Evolutionary conservation across 2,329 filamentous ascomycete genomes (phyloP), one percentile per base, ranked within the genome.

Genomic region (Paecilomyces variotii): DNA sequence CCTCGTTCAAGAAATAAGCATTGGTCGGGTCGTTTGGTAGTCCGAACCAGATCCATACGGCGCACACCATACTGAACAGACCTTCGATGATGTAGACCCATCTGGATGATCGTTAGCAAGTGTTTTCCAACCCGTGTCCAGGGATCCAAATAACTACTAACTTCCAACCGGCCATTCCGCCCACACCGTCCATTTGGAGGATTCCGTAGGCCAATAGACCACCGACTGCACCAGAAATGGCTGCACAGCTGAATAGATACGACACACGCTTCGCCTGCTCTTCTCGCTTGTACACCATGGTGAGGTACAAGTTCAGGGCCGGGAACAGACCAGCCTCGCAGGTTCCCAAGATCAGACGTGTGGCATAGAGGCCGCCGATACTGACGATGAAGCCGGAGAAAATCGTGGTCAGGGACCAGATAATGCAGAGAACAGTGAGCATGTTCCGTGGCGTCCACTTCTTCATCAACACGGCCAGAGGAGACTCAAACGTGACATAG

Each of bases 1-100:
- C 76, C 1, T 69, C 68, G 35, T 64, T 79, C 35, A 82, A 69
- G 58, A 82, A 83, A 62, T 78, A 80, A 2, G 80, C 80, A 1
- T 75, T 74, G 0, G 70, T 69, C 0, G 78, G 77, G 54, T 80
- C 73, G 45, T 78, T 78, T 1, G 80, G 79, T 32, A 82, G 68
- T 0, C 73, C 73, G 61, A 79, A 80, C 71, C 72, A 82, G 54
- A 80, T 72, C 27, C 78, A 65, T 14, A 76, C 57, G 0, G 73
- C 78, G 27, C 79, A 69, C 11, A 78, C 10, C 19, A 79, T 63
- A 57, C 74, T 78, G 62, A 78, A 74, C 6, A 78, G 62, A 2
- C 80, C 80, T 62, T 82, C 80, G 19, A 82, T 78, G 27, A 82
- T 79, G 58, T 77, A 80, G 0, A 82, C 73, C 78, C 73, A 76